Evolutionary conservation across 768 basidiomycete genomes (phyloP).

Genomic region (Lyophyllum decastes): DNA sequence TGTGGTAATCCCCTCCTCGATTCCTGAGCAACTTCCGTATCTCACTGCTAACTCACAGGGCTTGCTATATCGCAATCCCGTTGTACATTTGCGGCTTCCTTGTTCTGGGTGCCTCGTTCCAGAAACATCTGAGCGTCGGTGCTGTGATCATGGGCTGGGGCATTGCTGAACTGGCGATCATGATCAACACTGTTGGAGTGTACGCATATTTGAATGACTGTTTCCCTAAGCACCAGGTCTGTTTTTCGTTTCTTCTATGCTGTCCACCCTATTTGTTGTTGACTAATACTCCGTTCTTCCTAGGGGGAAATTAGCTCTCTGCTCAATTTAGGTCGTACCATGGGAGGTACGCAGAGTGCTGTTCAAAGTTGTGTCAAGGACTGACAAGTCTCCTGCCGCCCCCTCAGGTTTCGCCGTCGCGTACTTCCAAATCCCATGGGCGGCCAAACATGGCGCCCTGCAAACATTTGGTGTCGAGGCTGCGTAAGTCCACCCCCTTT

Average conservation of each 20-base stretch:
- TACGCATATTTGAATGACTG: conserved; percentile 42
- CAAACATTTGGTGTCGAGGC: conserved; percentile 66
- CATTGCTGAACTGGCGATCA: conserved; percentile 53
- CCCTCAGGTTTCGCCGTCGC: conserved; percentile 57
- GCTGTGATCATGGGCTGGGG: conserved; percentile 71
- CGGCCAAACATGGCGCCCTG: conserved; percentile 56
- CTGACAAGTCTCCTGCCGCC: background rate
- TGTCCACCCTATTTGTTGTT: background rate
- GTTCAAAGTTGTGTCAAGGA: background rate
- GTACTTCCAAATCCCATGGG: conserved; percentile 71
- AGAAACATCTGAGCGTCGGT: conserved; percentile 52
- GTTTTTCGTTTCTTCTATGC: background rate
- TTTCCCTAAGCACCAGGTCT: conserved; percentile 32
- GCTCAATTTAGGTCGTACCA: conserved; percentile 54
- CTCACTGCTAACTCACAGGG: conserved; percentile 47
- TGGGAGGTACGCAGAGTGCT: conserved; percentile 41
- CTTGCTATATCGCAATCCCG: conserved; percentile 58
- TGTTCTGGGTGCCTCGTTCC: conserved; percentile 53
- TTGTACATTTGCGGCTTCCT: conserved; percentile 67
- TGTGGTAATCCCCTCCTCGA: conserved; percentile 48
- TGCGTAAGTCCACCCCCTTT: conserved; percentile 40
- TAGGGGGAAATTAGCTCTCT: conserved; percentile 66
- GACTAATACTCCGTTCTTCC: background rate
- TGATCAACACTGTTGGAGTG: conserved; percentile 65
- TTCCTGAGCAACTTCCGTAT: background rate